Evolutionary conservation across 306 rosid species (phyloP).

Genomic region (Vicia villosa): DNA sequence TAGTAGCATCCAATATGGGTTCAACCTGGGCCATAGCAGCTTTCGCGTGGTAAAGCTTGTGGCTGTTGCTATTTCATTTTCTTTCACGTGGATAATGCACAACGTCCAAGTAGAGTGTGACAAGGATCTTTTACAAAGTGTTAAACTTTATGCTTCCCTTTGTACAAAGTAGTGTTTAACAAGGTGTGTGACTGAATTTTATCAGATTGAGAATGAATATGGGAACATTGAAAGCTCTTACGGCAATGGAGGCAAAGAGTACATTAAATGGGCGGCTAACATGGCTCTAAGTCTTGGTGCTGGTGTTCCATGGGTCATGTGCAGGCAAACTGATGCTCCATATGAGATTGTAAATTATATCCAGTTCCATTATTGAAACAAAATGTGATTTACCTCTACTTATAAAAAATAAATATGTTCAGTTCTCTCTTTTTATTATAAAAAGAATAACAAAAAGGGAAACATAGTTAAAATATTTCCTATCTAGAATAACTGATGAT

Average conservation of each 20-base stretch:
- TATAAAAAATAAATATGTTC: constrained; percentile 15
- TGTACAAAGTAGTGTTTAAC: constrained; percentile 36
- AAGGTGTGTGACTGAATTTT: constrained; percentile 34
- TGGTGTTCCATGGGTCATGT: constrained; percentile 99
- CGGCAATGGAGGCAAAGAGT: constrained; percentile 83
- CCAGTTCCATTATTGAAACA: constrained; percentile 30
- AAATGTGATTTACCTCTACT: constrained; percentile 30
- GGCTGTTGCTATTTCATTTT: no score
- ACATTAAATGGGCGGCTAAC: constrained; percentile 85
- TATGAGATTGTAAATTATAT: constrained; percentile 59
- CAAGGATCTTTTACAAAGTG: no score
- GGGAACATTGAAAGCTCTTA: constrained; percentile 79
- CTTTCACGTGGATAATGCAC: no score
- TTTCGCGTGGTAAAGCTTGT: no score
- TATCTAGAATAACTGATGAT: constrained; percentile 1
- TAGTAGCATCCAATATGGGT: no score
- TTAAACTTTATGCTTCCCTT: constrained; percentile 25
- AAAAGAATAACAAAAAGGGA: constrained; percentile 6
- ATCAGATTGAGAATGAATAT: constrained; percentile 97
- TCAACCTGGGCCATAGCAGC: no score
- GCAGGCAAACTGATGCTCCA: constrained; percentile 95
- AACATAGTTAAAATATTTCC: constrained; percentile 7
- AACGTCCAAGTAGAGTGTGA: no score
- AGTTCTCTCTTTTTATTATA: constrained; percentile 25
- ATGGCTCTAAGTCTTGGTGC: constrained; percentile 94